Evolutionary conservation across 164 flowering plant species (phyloP).

Genomic region (Vitis rupestris): DNA sequence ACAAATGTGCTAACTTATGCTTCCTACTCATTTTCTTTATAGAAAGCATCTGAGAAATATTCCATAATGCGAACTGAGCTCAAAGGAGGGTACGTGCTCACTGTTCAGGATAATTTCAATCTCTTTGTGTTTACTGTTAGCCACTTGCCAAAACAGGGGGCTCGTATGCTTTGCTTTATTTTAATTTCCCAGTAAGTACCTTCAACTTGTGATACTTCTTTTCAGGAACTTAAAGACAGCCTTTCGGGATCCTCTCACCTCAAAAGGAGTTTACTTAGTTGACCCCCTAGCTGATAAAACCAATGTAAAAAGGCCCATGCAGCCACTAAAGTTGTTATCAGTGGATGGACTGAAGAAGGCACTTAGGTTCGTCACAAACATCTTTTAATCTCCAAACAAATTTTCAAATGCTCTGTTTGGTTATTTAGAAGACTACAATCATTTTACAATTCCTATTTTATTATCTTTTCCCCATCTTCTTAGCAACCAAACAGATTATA

Average conservation of each 20-base stretch:
- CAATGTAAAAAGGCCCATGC: constrained; percentile 33
- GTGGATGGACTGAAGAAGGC: constrained; percentile 81
- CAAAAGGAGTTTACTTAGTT: constrained; percentile 75
- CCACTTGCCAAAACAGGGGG: neutral
- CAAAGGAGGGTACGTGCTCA: constrained; percentile 72
- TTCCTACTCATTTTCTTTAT: constrained; percentile 11
- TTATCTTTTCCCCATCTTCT: too few relatives aligned
- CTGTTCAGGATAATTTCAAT: neutral
- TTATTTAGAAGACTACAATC: neutral
- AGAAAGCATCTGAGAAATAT: constrained; percentile 69
- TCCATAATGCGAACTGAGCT: constrained; percentile 62
- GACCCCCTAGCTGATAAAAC: constrained; percentile 49
- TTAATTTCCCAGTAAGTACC: neutral
- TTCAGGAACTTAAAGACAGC: constrained; percentile 72
- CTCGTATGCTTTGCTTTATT: neutral
- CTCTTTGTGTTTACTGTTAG: neutral
- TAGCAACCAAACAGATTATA: too few relatives aligned
- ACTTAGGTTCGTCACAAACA: constrained; percentile 48
- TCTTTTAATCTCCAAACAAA: neutral
- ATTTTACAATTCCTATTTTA: too few relatives aligned
- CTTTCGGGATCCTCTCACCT: constrained; percentile 45
- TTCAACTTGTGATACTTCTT: neutral
- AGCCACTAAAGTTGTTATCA: constrained; percentile 64
- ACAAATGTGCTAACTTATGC: neutral
- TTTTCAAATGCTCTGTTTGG: neutral